Percentiles rank a stretch among this genome's conserved stretches.
phyloP scores from a whole-genome alignment of 768 basidiomycete species.

The Arthromyces matolae region DNA sequence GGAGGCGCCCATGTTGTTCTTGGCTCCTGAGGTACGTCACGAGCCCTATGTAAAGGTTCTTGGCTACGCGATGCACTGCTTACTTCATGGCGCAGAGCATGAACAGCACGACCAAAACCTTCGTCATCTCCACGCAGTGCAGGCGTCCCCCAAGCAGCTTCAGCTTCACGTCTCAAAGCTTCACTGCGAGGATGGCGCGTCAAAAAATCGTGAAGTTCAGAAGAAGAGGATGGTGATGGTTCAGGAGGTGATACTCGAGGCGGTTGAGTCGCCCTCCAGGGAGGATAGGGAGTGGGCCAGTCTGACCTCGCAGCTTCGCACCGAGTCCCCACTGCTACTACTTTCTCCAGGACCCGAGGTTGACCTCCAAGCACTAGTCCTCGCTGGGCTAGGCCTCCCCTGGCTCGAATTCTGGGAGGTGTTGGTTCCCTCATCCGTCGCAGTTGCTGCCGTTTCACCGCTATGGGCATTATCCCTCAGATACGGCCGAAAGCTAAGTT shows the following conservation, averaged over 20 bases:
- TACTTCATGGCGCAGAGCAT: conserved; percentile 30
- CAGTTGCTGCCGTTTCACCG: no score
- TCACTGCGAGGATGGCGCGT: conserved; percentile 24
- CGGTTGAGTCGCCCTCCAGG: conserved; percentile 3
- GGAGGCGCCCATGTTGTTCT: not conserved
- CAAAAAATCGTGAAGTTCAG: conserved; percentile 24
- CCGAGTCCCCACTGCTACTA: not conserved
- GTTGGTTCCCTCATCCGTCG: no score
- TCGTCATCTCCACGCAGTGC: conserved; percentile 17
- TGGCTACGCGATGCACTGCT: conserved; percentile 25
- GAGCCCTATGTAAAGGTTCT: conserved; percentile 25
- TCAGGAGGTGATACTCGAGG: not conserved
- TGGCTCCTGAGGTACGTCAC: conserved; percentile 16
- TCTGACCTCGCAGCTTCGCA: not conserved
- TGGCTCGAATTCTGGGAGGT: no score
- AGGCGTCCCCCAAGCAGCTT: conserved; percentile 3
- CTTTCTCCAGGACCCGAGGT: not conserved
- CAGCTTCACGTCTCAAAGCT: conserved; percentile 23
- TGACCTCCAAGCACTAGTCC: conserved; percentile 9
- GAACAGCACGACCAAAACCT: conserved; percentile 28
- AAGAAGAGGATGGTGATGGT: no score
- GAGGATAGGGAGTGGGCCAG: not conserved
- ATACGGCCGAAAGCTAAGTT: conserved; percentile 9
- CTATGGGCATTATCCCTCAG: conserved; percentile 1
- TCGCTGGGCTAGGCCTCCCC: not conserved